Conservation (phyloP, 495 filamentous ascomycete species). For the Gamarada debralockiae region DNA sequence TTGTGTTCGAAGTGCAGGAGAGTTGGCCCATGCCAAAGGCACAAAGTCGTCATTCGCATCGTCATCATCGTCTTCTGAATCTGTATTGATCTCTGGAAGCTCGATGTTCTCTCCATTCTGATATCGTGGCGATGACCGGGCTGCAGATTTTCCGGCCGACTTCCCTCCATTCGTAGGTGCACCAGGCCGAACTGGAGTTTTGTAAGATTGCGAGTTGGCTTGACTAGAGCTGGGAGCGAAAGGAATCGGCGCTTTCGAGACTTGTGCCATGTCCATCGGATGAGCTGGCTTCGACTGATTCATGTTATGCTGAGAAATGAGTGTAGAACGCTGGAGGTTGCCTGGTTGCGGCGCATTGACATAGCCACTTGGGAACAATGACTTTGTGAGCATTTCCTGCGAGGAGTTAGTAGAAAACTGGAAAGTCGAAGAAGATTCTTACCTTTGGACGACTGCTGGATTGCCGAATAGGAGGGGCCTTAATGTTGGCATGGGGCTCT, state of each 20-base stretch:
- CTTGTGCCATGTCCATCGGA: conserved; percentile 73
- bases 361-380: conserved; percentile 62
- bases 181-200: conserved; percentile 55
- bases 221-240: conserved; percentile 70
- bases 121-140: conserved; percentile 72
- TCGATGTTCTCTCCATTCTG: conserved; percentile 77
- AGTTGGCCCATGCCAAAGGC: conserved; percentile 78
- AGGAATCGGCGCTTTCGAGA: conserved; percentile 81
- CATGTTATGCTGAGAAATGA: conserved; percentile 35
- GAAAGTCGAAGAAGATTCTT: conserved; percentile 15
- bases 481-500: conserved; percentile 42
- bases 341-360: conserved; percentile 45
- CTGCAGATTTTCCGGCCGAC: conserved; percentile 46
- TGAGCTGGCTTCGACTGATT: conserved; percentile 57
- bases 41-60: conserved; percentile 49
- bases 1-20: conserved; percentile 66
- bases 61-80: conserved; percentile 73
- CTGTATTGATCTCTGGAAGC: conserved; percentile 84
- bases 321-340: conserved; percentile 27
- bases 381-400: conserved; percentile 57
- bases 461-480: conserved; percentile 79
- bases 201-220: conserved; percentile 41
- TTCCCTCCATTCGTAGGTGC: conserved; percentile 39
- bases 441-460: conserved; percentile 75
- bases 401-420: conserved; percentile 11